Evolutionary conservation across 345 rosid genomes (phyloP).

Genomic region (Euphorbia pulcherrima): DNA sequence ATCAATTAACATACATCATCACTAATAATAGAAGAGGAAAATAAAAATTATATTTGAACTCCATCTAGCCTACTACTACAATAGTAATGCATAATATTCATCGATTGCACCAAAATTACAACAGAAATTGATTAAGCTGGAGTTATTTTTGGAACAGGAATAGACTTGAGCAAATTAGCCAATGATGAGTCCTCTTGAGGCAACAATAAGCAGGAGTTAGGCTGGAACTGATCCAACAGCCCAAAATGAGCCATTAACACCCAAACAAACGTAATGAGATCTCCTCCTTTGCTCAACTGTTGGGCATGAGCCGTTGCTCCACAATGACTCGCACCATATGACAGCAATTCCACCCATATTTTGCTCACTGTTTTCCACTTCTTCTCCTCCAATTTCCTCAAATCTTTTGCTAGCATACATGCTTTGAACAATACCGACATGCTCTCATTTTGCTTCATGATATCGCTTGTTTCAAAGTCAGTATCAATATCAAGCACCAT

Average conservation of each 20-base stretch:
- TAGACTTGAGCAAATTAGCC: too few species aligned
- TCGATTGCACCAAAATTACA: too few species aligned
- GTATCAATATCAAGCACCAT: slow-evolving; percentile 27
- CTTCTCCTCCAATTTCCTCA: slow-evolving; percentile 20
- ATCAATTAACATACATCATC: too few species aligned
- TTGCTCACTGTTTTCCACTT: slow-evolving; percentile 53
- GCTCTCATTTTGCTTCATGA: slow-evolving; percentile 55
- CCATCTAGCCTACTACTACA: too few species aligned
- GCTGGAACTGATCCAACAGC: slow-evolving; percentile 50
- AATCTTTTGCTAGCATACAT: slow-evolving; percentile 50
- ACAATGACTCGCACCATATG: slow-evolving; percentile 57
- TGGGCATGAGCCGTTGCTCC: slow-evolving; percentile 52
- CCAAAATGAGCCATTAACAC: slow-evolving; percentile 74
- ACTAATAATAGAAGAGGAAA: too few species aligned
- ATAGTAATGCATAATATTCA: too few species aligned
- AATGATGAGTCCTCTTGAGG: not conserved
- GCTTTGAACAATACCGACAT: slow-evolving; percentile 61
- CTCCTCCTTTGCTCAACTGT: slow-evolving; percentile 58
- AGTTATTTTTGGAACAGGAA: too few species aligned
- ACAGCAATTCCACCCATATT: slow-evolving; percentile 62
- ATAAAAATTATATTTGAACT: too few species aligned
- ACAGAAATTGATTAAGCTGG: too few species aligned
- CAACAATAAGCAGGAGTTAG: slow-evolving; percentile 13
- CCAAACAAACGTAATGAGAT: slow-evolving; percentile 61
- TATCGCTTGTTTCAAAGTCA: slow-evolving; percentile 27